A percentile compares a stretch with the other conserved stretches of the same genome.
Conservation (phyloP, 805 yeast genomes). For the Candida alai region DNA sequence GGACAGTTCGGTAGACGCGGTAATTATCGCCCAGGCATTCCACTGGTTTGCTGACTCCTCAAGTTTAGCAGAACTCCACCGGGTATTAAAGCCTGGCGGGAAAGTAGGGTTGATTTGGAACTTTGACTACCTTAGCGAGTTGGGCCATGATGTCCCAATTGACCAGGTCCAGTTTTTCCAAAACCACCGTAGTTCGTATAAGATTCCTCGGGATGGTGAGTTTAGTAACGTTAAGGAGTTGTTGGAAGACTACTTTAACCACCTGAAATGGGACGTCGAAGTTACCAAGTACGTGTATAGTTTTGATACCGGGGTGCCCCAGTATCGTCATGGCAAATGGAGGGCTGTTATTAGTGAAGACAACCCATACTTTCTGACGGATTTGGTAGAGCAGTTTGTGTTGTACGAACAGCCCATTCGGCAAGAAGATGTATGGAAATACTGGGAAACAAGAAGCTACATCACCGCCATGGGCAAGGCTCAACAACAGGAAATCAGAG, state of each 20-base stretch:
- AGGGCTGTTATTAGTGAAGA: conserved; percentile 28
- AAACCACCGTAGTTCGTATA: conserved; percentile 8
- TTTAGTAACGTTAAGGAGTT: conserved; percentile 7
- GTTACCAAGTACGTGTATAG: conserved; percentile 31
- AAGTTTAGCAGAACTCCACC: conserved; percentile 44
- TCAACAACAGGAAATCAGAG: conserved; percentile 30
- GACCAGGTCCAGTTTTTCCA: conserved; percentile 3
- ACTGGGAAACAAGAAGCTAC: conserved; percentile 55
- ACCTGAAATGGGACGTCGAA: conserved; percentile 34
- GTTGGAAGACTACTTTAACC: conserved; percentile 13
- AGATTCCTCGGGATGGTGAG: conserved; percentile 7
- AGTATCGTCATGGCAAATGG: conserved; percentile 51
- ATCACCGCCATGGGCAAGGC: conserved; percentile 42
- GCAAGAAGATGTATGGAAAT: conserved; percentile 38
- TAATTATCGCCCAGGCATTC: conserved; percentile 58
- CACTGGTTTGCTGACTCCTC: conserved; percentile 61
- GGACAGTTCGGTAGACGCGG: conserved; percentile 43
- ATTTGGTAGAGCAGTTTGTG: conserved; percentile 29
- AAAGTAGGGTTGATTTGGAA: conserved; percentile 59
- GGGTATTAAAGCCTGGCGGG: conserved; percentile 49
- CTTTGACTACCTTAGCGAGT: conserved; percentile 33
- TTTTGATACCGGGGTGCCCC: conserved; percentile 48
- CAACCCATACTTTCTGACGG: conserved; percentile 29
- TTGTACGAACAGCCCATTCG: conserved; percentile 27
- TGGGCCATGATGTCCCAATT: conserved; percentile 6